A percentile compares a stretch with the other conserved stretches of the same genome.
Conservation (phyloP, 306 rosid genomes). For the Quercus wislizeni region DNA sequence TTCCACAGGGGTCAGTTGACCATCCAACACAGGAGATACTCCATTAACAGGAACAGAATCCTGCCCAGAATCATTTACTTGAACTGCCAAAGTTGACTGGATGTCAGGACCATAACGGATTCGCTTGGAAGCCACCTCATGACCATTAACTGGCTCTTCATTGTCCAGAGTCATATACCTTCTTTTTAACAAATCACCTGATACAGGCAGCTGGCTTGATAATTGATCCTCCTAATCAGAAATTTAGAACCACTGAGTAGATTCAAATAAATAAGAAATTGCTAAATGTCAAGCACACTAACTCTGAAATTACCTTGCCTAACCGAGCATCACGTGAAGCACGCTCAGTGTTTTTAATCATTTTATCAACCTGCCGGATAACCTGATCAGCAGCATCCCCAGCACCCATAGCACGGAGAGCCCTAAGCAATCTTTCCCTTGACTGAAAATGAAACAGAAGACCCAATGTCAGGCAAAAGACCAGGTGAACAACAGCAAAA, state of each 20-base stretch:
- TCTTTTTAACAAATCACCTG: constrained; percentile 66
- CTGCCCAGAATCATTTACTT: constrained; percentile 55
- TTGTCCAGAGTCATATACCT: constrained; percentile 59
- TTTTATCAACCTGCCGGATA: constrained; percentile 86
- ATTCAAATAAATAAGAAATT: constrained; percentile 15
- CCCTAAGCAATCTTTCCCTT: constrained; percentile 77
- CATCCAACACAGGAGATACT: constrained; percentile 55
- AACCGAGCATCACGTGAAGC: constrained; percentile 66
- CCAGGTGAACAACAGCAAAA: constrained; percentile 19
- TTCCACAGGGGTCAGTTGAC: constrained; percentile 78
- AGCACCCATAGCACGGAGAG: constrained; percentile 84
- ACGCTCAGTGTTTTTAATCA: constrained; percentile 79
- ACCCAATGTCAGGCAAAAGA: constrained; percentile 26
- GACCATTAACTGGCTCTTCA: constrained; percentile 70
- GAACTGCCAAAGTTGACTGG: constrained; percentile 42
- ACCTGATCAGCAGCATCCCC: constrained; percentile 98
- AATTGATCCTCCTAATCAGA: constrained; percentile 65
- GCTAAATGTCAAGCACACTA: constrained; percentile 2
- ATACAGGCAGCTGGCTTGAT: constrained; percentile 53
- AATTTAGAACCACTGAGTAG: constrained; percentile 8
- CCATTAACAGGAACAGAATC: constrained; percentile 54
- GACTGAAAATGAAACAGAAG: constrained; percentile 51
- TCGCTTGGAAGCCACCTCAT: constrained; percentile 61
- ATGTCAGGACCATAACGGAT: constrained; percentile 56
- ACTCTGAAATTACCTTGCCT: constrained; percentile 52